Conservation (phyloP, 352 stramenopile species). For the Phytophthora tentaculata region DNA sequence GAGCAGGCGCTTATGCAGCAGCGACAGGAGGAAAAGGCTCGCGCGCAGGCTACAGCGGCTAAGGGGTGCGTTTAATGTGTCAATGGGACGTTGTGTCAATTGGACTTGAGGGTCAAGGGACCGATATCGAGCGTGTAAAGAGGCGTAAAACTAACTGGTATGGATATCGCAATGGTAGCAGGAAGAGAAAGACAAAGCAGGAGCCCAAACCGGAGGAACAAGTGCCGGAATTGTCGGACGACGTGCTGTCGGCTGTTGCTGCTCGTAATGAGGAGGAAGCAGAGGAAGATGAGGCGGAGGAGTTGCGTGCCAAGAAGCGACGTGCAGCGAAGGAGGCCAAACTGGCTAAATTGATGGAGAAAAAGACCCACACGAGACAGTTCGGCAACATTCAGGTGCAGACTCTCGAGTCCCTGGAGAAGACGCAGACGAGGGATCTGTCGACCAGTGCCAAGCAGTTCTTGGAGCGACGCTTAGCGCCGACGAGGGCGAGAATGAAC, state of each 20-base stretch:
- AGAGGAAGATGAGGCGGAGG: slow-evolving; percentile 40
- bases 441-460: slow-evolving; percentile 57
- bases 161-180: slow-evolving; percentile 28
- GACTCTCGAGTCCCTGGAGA: slow-evolving; percentile 58
- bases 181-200: slow-evolving; percentile 58
- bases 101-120: neutral
- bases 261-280: slow-evolving; percentile 71
- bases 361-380: slow-evolving; percentile 75
- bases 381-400: slow-evolving; percentile 82
- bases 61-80: slow-evolving; percentile 51
- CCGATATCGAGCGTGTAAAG: neutral
- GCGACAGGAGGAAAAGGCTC: slow-evolving; percentile 59
- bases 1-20: slow-evolving; percentile 57
- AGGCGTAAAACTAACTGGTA: slow-evolving; percentile 9
- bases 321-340: slow-evolving; percentile 29
- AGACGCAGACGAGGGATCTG: slow-evolving; percentile 50
- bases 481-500: slow-evolving; percentile 66
- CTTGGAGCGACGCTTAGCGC: slow-evolving; percentile 54
- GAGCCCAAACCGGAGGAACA: slow-evolving; percentile 19
- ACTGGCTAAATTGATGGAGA: slow-evolving; percentile 33
- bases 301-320: slow-evolving; percentile 36
- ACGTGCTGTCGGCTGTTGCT: slow-evolving; percentile 72
- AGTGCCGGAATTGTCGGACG: slow-evolving; percentile 58
- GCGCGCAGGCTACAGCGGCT: slow-evolving; percentile 40
- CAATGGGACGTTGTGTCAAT: neutral